These are phyloP conservation scores for Bombardia bombarda DNA, from an alignment of 495 filamentous ascomycete genomes.

Conservation along the genomic window DNA sequence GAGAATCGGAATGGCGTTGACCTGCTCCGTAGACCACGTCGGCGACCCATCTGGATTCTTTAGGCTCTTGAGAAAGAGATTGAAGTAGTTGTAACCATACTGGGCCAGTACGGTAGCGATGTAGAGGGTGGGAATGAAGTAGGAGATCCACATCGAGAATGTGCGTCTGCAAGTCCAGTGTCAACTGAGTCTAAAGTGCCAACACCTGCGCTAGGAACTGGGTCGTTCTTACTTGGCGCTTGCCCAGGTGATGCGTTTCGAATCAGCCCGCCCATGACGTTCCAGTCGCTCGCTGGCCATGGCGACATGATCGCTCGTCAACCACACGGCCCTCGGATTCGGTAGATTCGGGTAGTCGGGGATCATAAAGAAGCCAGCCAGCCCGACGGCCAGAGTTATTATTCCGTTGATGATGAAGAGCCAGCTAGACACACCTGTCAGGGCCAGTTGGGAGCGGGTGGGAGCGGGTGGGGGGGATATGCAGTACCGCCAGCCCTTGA, in stretches of 20 bases:
- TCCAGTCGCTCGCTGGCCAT: constrained; percentile 23
- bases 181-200: not conserved
- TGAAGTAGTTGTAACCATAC: constrained; percentile 35
- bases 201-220: not conserved
- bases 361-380: constrained; percentile 41
- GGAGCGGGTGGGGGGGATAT: not conserved
- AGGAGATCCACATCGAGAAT: constrained; percentile 25
- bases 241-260: constrained; percentile 29
- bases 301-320: constrained; percentile 17
- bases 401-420: constrained; percentile 43
- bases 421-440: constrained; percentile 26
- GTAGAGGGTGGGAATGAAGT: constrained; percentile 28
- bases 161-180: constrained; percentile 19
- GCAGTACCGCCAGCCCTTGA: constrained; percentile 43
- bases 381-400: constrained; percentile 40
- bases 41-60: constrained; percentile 26
- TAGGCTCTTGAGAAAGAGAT: constrained; percentile 29
- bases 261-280: constrained; percentile 26
- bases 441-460: not conserved
- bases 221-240: constrained; percentile 18
- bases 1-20: constrained; percentile 31
- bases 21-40: constrained; percentile 25
- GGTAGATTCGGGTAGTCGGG: constrained; percentile 39
- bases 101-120: constrained; percentile 28
- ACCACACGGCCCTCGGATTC: constrained; percentile 32